These are phyloP conservation scores for Saccharomycopsis olivae DNA, from an alignment of 805 yeast genomes.

Conservation along the genomic window DNA sequence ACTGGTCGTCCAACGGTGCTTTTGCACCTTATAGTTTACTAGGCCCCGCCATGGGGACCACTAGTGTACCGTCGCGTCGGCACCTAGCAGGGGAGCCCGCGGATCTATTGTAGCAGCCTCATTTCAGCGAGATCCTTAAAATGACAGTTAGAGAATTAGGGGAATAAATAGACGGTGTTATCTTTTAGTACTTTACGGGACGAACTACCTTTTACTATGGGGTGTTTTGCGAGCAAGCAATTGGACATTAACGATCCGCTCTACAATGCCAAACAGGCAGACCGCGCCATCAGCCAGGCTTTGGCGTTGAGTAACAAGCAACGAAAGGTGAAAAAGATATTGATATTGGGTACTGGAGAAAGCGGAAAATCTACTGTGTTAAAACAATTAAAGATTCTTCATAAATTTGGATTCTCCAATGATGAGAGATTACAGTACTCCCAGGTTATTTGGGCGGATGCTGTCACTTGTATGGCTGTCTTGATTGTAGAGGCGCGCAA, in stretches of 20 bases:
- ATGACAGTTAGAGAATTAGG: too few relatives aligned
- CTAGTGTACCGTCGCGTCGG: too few relatives aligned
- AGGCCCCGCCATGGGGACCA: too few relatives aligned
- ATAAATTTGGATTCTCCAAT: slow-evolving; percentile 73
- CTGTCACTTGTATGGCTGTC: slow-evolving; percentile 73
- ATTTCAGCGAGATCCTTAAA: too few relatives aligned
- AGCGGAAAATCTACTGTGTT: slow-evolving; percentile 89
- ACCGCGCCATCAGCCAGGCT: slow-evolving; percentile 56
- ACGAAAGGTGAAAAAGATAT: slow-evolving; percentile 53
- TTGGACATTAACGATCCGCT: slow-evolving; percentile 42
- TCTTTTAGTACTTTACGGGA: too few relatives aligned
- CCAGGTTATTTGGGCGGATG: slow-evolving; percentile 88
- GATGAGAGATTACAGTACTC: slow-evolving; percentile 73
- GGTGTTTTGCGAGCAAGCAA: slow-evolving; percentile 49
- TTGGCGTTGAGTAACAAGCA: slow-evolving; percentile 43
- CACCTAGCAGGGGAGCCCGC: too few relatives aligned
- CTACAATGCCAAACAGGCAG: slow-evolving; percentile 40
- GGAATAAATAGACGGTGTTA: too few relatives aligned
- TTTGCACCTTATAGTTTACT: too few relatives aligned
- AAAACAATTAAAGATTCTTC: slow-evolving; percentile 78
- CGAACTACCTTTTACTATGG: too few relatives aligned
- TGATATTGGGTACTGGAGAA: slow-evolving; percentile 90
- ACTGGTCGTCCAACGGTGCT: too few relatives aligned
- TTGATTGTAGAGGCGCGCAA: slow-evolving; percentile 68
- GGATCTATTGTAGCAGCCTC: too few relatives aligned